Evolutionary conservation across 352 stramenopile species (phyloP).

Genomic region (Globisporangium recalcitrans): DNA sequence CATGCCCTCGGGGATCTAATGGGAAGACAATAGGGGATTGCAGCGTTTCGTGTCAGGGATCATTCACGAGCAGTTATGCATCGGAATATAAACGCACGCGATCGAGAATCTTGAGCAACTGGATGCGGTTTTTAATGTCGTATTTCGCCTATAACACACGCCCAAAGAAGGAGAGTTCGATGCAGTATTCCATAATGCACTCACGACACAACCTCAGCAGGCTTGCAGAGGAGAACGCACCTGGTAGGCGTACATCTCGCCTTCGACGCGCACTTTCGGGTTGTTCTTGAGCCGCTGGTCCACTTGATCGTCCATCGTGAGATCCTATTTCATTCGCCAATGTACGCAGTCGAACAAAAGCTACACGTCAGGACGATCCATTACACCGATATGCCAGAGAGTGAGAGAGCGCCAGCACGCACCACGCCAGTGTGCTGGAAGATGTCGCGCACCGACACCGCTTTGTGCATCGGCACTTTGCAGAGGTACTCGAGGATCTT

Average conservation of each 20-base stretch:
- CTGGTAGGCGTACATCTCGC: conserved; percentile 79
- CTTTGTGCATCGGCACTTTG: conserved; percentile 75
- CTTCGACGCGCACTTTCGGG: conserved; percentile 73
- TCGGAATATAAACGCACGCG: conserved; percentile 27
- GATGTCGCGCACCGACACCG: conserved; percentile 60
- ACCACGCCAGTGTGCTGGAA: conserved; percentile 84
- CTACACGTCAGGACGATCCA: too few species aligned
- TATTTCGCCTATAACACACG: conserved; percentile 75
- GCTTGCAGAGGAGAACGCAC: conserved; percentile 17
- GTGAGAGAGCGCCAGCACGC: too few species aligned
- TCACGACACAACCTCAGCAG: not conserved
- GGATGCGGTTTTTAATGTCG: conserved; percentile 79
- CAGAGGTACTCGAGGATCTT: conserved; percentile 85
- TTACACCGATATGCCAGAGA: too few species aligned
- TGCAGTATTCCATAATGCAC: not conserved
- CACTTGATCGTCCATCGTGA: conserved; percentile 79
- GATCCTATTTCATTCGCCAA: conserved; percentile 30
- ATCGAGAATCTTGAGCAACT: conserved; percentile 76
- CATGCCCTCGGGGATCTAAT: conserved; percentile 76
- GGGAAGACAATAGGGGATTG: not conserved
- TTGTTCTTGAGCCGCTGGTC: conserved; percentile 84
- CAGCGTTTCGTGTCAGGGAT: not conserved
- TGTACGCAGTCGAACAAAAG: not conserved
- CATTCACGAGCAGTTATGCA: not conserved
- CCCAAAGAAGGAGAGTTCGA: not conserved